Percentiles rank a stretch among this genome's conserved stretches.
Evolutionary conservation across 1,284 basidiomycete species (phyloP).

Genomic region (Anthracocystis walkeri): DNA sequence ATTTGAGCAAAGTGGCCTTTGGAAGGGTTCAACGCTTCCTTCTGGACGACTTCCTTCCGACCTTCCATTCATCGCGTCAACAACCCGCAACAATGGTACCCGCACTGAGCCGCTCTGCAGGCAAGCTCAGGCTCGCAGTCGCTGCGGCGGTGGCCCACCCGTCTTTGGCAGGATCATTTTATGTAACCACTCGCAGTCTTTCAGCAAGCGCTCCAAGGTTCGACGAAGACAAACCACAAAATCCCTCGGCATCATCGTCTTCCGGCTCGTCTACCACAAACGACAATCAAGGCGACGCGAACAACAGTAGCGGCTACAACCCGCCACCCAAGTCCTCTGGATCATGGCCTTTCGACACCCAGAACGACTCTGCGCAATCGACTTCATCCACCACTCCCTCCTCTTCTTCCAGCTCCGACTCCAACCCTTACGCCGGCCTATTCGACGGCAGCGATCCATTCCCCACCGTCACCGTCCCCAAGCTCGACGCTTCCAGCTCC

Average conservation of each 20-base stretch:
- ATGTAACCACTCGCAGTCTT: constrained; percentile 9
- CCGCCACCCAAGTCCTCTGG: constrained; percentile 20
- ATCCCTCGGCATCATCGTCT: constrained; percentile 2
- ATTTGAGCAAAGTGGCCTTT: background rate
- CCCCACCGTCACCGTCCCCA: constrained; percentile 19
- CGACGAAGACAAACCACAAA: constrained; percentile 23
- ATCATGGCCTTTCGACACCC: constrained; percentile 28
- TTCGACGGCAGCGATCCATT: constrained; percentile 41
- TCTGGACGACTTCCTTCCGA: background rate
- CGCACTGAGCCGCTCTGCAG: constrained; percentile 18
- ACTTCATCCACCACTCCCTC: constrained; percentile 9
- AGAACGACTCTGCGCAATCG: background rate
- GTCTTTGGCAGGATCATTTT: background rate
- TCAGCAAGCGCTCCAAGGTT: constrained; percentile 20
- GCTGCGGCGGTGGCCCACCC: background rate
- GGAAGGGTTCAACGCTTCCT: background rate
- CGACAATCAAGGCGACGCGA: background rate
- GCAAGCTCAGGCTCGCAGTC: constrained; percentile 2
- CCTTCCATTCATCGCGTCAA: background rate
- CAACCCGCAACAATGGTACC: constrained; percentile 11
- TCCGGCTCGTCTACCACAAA: constrained; percentile 6
- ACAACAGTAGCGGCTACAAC: constrained; percentile 10
- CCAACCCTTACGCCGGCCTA: constrained; percentile 36
- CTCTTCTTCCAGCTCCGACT: background rate
- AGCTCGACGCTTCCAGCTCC: background rate